Percentiles rank a stretch among this genome's conserved stretches.
Evolutionary conservation across 805 yeast species (phyloP).

Genomic region (Candida berthetii): DNA sequence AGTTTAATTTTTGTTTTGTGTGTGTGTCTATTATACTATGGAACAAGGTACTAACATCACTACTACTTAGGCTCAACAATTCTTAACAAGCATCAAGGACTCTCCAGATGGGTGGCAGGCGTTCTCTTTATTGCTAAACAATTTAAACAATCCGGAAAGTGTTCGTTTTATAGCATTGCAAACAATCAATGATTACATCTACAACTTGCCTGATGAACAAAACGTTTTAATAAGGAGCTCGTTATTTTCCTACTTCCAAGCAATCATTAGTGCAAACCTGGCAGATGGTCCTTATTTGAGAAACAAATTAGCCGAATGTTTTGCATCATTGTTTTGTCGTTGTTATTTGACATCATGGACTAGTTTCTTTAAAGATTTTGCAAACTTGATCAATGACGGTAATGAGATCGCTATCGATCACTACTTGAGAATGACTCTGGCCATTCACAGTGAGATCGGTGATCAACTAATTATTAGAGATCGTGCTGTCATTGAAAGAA

Average conservation of each 20-base stretch:
- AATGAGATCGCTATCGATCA: slow-evolving; percentile 44
- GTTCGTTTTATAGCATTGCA: slow-evolving; percentile 21
- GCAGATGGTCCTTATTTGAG: slow-evolving; percentile 37
- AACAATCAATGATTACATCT: slow-evolving; percentile 18
- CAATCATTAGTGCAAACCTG: slow-evolving; percentile 11
- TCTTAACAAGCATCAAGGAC: slow-evolving; percentile 33
- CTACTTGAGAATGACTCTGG: slow-evolving; percentile 64
- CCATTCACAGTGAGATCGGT: slow-evolving; percentile 88
- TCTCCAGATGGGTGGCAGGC: slow-evolving; percentile 43
- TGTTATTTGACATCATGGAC: slow-evolving; percentile 45
- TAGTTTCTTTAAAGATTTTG: slow-evolving; percentile 42
- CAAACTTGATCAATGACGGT: slow-evolving; percentile 24
- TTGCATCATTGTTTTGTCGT: slow-evolving; percentile 44
- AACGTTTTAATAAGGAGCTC: slow-evolving; percentile 17
- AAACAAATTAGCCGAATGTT: slow-evolving; percentile 52
- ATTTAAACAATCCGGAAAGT: slow-evolving; percentile 20
- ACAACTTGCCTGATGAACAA: slow-evolving; percentile 12
- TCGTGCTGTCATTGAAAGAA: slow-evolving; percentile 54
- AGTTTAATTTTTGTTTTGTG: too few relatives aligned
- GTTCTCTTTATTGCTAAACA: slow-evolving; percentile 32
- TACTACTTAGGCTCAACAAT: slow-evolving; percentile 29
- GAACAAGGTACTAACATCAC: too few relatives aligned
- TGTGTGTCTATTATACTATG: too few relatives aligned
- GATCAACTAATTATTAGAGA: slow-evolving; percentile 80
- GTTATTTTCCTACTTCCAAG: slow-evolving; percentile 11